phyloP scores from a whole-genome alignment of 2,329 filamentous ascomycete species.

The Exophiala phaeomuriformis region DNA sequence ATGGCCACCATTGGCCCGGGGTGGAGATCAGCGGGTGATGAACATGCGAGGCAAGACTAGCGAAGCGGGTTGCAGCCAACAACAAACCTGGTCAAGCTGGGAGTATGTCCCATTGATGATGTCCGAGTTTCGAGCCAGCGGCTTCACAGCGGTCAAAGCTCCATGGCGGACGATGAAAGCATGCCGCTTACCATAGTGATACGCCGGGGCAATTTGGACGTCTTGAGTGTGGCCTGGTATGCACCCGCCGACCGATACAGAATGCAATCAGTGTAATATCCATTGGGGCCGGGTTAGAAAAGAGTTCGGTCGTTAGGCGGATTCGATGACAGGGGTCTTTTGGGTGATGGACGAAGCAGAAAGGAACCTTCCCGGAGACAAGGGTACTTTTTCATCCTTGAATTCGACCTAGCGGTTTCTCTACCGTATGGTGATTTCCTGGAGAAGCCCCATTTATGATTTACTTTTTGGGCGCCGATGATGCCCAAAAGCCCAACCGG shows the following conservation, averaged over 20 bases:
- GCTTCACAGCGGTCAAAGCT: too few species aligned
- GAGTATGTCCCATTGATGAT: too few species aligned
- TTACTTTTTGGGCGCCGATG: slow-evolving; percentile 1
- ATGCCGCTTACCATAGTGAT: too few species aligned
- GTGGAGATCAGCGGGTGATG: slow-evolving; percentile 15
- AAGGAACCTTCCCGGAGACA: not conserved
- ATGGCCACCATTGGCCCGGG: slow-evolving; percentile 2
- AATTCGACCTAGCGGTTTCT: not conserved
- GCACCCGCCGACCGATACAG: not conserved
- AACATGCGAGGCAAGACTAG: slow-evolving; percentile 15
- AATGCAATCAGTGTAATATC: not conserved
- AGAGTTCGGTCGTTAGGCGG: slow-evolving; percentile 1
- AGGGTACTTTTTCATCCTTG: not conserved
- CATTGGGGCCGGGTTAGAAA: not conserved
- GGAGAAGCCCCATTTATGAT: slow-evolving; percentile 6
- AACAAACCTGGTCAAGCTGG: not conserved
- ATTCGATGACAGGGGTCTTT: not conserved
- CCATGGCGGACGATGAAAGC: too few species aligned
- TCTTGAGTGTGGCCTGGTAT: not conserved
- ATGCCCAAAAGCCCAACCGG: slow-evolving; percentile 16
- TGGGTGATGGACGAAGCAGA: not conserved
- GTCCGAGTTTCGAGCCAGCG: too few species aligned
- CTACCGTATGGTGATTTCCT: not conserved
- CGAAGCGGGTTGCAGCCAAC: slow-evolving; percentile 9
- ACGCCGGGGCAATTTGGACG: too few species aligned